Evolutionary conservation across 352 stramenopile species (phyloP).

Genomic region (Pythium sp.): DNA sequence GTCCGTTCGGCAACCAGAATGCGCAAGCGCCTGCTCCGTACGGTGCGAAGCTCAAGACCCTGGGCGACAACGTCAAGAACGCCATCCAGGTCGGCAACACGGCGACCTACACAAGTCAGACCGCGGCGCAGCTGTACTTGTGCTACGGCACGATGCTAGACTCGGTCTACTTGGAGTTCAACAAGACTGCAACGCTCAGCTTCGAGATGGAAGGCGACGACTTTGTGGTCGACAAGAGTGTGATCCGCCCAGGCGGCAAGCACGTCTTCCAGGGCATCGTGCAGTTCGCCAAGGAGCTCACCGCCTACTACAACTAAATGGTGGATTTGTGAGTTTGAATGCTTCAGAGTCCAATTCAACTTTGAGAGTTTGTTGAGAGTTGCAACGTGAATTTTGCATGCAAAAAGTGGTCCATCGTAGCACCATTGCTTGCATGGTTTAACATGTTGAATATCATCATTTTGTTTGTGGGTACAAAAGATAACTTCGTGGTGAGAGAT

Average conservation of each 20-base stretch:
- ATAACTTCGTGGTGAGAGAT: no score
- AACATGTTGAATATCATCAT: background rate
- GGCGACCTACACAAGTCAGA: constrained; percentile 22
- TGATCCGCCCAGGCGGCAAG: constrained; percentile 19
- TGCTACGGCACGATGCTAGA: constrained; percentile 25
- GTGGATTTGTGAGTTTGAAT: background rate
- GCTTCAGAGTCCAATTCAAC: background rate
- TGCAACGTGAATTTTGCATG: background rate
- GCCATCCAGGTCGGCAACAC: constrained; percentile 18
- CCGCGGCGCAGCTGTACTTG: constrained; percentile 24
- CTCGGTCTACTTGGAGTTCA: constrained; percentile 22
- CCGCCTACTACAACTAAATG: constrained; percentile 21
- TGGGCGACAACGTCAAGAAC: constrained; percentile 18
- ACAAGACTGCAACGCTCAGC: constrained; percentile 21
- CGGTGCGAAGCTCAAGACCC: constrained; percentile 15
- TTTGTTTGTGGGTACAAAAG: background rate
- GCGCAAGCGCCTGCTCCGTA: constrained; percentile 15
- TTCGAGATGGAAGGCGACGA: constrained; percentile 27
- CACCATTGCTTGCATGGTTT: background rate
- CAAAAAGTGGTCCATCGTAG: background rate
- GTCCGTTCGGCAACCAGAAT: constrained; percentile 20
- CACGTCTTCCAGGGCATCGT: constrained; percentile 34
- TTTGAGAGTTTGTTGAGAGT: background rate
- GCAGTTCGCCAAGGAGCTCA: constrained; percentile 45
- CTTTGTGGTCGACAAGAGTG: constrained; percentile 22